Percentiles rank a stretch among this genome's conserved stretches.
These are phyloP conservation scores for Gigaspora rosea DNA, from an alignment of 192 early-diverging fungal genomes.

Conservation along the genomic window DNA sequence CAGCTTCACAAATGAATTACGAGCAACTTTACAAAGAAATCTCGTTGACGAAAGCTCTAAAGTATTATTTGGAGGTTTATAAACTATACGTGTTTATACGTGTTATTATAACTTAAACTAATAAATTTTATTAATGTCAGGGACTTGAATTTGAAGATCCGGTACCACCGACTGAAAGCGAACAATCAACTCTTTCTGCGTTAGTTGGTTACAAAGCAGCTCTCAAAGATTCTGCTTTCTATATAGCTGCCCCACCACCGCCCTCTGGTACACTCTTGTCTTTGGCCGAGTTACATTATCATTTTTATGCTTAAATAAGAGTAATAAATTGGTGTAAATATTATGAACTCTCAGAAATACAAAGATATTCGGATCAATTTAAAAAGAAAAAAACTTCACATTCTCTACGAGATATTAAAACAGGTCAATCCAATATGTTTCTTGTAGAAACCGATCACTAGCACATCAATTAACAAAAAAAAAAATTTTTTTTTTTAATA, in stretches of 20 bases:
- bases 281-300: background rate
- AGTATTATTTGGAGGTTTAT: background rate
- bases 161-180: background rate
- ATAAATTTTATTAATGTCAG: background rate
- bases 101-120: background rate
- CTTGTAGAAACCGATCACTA: background rate
- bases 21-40: background rate
- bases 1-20: constrained; percentile 7
- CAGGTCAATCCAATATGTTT: background rate
- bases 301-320: background rate
- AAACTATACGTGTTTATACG: too few species aligned
- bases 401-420: constrained; percentile 17
- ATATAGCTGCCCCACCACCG: background rate
- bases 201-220: constrained; percentile 16
- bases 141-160: constrained; percentile 7
- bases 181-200: constrained; percentile 1
- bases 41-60: background rate
- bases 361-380: constrained; percentile 26
- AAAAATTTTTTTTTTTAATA: background rate
- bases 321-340: background rate
- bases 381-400: background rate
- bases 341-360: background rate
- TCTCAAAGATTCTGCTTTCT: constrained; percentile 27
- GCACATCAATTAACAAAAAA: background rate
- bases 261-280: background rate